These are phyloP conservation scores for Botrytis pseudocinerea DNA, from an alignment of 2,329 filamentous ascomycete genomes.

Conservation along the genomic window DNA sequence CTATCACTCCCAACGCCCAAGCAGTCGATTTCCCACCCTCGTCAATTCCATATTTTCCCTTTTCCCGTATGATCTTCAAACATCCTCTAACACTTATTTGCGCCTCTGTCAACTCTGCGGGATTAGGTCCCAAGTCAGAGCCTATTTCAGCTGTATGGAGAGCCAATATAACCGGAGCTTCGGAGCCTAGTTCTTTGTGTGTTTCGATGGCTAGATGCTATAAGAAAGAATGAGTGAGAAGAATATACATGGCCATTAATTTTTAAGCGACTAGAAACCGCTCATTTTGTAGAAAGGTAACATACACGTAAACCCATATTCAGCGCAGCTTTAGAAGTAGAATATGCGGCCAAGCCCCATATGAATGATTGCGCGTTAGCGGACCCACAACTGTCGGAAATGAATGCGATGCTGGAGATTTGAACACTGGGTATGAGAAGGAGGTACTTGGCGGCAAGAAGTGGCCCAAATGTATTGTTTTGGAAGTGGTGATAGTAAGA, in stretches of 20 bases:
- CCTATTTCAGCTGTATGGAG: conserved; percentile 8
- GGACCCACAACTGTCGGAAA: conserved; percentile 58
- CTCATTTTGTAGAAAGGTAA: neutral
- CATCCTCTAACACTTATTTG: conserved; percentile 2
- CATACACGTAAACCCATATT: conserved; percentile 52
- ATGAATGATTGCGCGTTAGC: conserved; percentile 54
- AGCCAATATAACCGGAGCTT: neutral
- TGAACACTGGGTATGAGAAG: conserved; percentile 38
- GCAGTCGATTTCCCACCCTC: neutral
- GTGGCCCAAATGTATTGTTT: conserved; percentile 60
- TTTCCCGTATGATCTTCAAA: conserved; percentile 2
- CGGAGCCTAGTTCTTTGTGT: neutral
- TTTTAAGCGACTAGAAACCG: neutral
- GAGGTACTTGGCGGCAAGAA: conserved; percentile 55
- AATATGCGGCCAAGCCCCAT: conserved; percentile 59
- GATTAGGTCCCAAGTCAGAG: neutral
- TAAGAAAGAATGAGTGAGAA: neutral
- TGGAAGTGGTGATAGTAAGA: conserved; percentile 56
- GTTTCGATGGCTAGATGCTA: conserved; percentile 11
- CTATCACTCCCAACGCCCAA: neutral
- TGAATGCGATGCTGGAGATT: conserved; percentile 51
- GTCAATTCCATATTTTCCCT: conserved; percentile 5
- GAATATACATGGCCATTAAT: no score
- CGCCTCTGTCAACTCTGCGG: neutral
- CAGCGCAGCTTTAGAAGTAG: conserved; percentile 56